Evolutionary conservation across 768 basidiomycete species (phyloP), one percentile per base, ranked within the genome.

Genomic region (Suillus placidus): DNA sequence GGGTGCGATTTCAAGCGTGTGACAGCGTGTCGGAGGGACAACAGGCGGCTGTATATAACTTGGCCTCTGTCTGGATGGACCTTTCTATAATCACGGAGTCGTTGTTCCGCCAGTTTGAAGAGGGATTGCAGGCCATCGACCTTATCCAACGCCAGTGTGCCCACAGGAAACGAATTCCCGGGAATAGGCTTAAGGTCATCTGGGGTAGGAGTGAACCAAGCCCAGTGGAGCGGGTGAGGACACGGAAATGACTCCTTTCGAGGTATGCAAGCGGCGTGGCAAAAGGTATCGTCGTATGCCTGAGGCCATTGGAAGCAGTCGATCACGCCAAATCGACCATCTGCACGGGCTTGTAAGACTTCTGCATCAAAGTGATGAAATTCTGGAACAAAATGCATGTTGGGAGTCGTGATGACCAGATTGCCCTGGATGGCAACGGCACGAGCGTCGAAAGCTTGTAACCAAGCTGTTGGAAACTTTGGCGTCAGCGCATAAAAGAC

Each of bases 221-320:
- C 62, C 57, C 62, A 67, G 8, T 37, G 26, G 1, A 64, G 43
- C 2, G 52, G 55, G 32, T 68, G 52, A 3, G 64, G 54, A 35
- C 5, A 66, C 26, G 47, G 66, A 51, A 65, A 42, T 2, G 54
- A 4, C 16, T 67, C 66, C 47, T 58, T 23, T 16, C 1, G 26
- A 34, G 62, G 62, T 2, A 63, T 63, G 47, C 34, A 63, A 30
- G 3, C 3, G 6, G 49, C 14, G 8, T 60, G 20, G 32, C 9
- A 30, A 23, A 60, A 65, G 1, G 16, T 1, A 1, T 61, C 6
- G 3, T 51, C 35, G 3, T 61, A 38, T 1, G 54, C 14, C 18
- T 65, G 60, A 23, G 47, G 64, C 64, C 64, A 65, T 20, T 65
- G 60, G n/a, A 65, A 65, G 20, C 47, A 65, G 3, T 65, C 40